Evolutionary conservation across 2,329 filamentous ascomycete species (phyloP).

Genomic region (Aspergillus clavatus): DNA sequence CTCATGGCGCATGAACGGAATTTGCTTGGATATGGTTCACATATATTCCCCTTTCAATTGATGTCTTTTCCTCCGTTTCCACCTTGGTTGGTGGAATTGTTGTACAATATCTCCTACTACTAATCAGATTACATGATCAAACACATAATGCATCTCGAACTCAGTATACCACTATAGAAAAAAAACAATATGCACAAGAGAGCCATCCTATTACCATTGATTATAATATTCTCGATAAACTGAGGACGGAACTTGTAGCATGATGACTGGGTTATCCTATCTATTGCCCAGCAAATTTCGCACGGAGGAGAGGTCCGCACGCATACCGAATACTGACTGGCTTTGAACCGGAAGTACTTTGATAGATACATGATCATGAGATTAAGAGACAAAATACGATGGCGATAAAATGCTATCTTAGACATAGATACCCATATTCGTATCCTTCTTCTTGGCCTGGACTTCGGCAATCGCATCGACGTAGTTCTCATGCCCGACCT

Average conservation of each 20-base stretch:
- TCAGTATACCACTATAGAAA: too few relatives aligned
- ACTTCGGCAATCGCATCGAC: slow-evolving; percentile 98
- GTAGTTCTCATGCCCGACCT: slow-evolving; percentile 97
- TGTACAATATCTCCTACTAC: not conserved
- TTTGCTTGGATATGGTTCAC: too few relatives aligned
- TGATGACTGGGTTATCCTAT: too few relatives aligned
- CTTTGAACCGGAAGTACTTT: not conserved
- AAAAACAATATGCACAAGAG: too few relatives aligned
- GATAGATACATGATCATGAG: slow-evolving; percentile 9
- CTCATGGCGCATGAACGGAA: not conserved
- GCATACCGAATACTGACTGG: not conserved
- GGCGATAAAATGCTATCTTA: slow-evolving; percentile 18
- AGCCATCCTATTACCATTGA: too few relatives aligned
- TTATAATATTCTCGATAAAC: too few relatives aligned
- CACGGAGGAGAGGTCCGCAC: not conserved
- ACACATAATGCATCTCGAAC: too few relatives aligned
- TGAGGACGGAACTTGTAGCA: too few relatives aligned
- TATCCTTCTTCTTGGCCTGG: slow-evolving; percentile 82
- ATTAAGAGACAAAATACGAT: not conserved
- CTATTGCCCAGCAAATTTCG: too few relatives aligned
- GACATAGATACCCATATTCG: slow-evolving; percentile 44
- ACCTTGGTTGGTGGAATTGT: not conserved
- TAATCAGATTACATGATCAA: too few relatives aligned
- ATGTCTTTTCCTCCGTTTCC: not conserved
- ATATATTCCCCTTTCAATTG: not conserved